Percentiles rank a stretch among this genome's conserved stretches.
Conservation (phyloP, 805 yeast genomes). For the Hanseniaspora hatyaiensis region DNA sequence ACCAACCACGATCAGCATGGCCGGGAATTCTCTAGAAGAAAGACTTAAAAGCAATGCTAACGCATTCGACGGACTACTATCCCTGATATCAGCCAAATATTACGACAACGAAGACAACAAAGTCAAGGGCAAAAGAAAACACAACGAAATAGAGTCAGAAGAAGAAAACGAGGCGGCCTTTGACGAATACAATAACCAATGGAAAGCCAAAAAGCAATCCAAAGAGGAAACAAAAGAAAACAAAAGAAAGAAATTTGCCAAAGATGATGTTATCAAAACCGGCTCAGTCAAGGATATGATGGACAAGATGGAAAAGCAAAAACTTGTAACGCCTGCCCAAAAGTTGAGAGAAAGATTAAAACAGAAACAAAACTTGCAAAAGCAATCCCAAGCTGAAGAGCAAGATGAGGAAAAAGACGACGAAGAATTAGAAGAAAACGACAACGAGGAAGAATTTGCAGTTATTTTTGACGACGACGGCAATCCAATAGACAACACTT, state of each 20-base stretch:
- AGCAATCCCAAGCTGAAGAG: constrained; percentile 19
- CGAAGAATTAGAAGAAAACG: constrained; percentile 22
- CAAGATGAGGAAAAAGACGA: constrained; percentile 16
- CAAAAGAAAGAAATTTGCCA: constrained; percentile 66
- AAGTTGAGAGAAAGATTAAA: constrained; percentile 17
- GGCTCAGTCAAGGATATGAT: constrained; percentile 20
- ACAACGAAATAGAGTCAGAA: not conserved
- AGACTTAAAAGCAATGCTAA: constrained; percentile 65
- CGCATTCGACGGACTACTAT: constrained; percentile 78
- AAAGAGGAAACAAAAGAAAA: constrained; percentile 51
- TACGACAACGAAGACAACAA: constrained; percentile 78
- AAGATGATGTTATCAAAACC: constrained; percentile 32
- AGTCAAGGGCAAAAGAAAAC: constrained; percentile 31
- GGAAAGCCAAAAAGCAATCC: constrained; percentile 72
- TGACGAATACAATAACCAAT: constrained; percentile 39
- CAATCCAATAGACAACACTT: constrained; percentile 31
- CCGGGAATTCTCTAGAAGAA: constrained; percentile 51
- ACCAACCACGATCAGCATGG: constrained; percentile 28
- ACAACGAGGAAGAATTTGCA: constrained; percentile 27
- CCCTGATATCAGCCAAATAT: constrained; percentile 86
- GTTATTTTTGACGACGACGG: constrained; percentile 66
- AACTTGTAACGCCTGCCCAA: constrained; percentile 16
- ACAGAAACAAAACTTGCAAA: constrained; percentile 19
- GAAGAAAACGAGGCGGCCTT: not conserved
- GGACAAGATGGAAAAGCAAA: constrained; percentile 18